Evolutionary conservation across 2,329 filamentous ascomycete species (phyloP), one percentile per base, ranked within the genome.

Genomic region (Bimuria novae-zelandiae): DNA sequence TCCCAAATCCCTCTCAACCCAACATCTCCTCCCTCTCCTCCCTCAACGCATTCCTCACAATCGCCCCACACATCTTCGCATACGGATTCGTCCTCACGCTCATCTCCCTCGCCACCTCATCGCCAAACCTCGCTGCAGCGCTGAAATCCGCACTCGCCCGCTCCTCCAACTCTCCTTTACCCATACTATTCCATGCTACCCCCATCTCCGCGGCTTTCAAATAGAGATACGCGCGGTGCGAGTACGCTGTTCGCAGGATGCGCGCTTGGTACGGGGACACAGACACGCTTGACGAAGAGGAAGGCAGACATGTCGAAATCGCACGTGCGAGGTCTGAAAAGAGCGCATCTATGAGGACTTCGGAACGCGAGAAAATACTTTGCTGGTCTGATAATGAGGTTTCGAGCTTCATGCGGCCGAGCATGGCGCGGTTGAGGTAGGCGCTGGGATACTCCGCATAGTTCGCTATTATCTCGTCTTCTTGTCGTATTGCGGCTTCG

Each of bases 401-500:
- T 55, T 69, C 67, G 4, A 87, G 85, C 51, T 85, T 73, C 42
- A 87, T 77, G 19, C 87, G 77, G 25, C 82, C 63, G 7, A 87
- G 80, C 70, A 92, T 89, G 2, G 87, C 89, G 44, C 89, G 81
- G 72, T 93, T 92, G 69, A 91, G 89, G 52, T 84, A 82, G 5
- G 85, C 87, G 57, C 87, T 89, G 19, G 89, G 88, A 71, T 92
- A 92, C 27, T 76, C 72, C 3, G 89, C 87, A 48, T 84, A 69
- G 21, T 81, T 72, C 2, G 76, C 64, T 35, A 91, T 82, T 27
- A 91, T 77, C 2, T 72, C 67, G 25, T 80, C 78, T 4, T 92
- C 75, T 5, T 76, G 71, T 8, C 23, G 21, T 3, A 69, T 59
- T 16, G 62, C 66, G 11, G 52, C 41, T 4, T 63, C 52, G 30